Conservation (phyloP, 192 early-diverging fungal species). For the Rhizoclosmatium globosum region DNA sequence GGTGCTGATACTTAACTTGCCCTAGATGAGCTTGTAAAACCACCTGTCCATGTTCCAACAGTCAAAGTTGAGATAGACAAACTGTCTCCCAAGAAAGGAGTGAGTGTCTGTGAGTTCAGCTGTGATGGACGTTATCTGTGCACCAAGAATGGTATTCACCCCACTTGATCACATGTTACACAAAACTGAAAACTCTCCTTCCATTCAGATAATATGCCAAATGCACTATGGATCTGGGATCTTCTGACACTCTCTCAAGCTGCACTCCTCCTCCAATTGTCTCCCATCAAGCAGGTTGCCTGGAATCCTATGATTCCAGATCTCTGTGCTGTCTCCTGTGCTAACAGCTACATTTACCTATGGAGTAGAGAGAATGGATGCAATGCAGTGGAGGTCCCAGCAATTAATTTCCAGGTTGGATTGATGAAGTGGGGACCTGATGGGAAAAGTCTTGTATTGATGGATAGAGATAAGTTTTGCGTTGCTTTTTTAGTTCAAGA, state of each 20-base stretch:
- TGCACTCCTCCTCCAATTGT: conserved; percentile 67
- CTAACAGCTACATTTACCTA: conserved; percentile 66
- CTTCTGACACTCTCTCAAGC: conserved; percentile 51
- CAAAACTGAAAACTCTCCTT: no score
- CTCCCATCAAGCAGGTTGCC: conserved; percentile 58
- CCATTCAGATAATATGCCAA: conserved; percentile 76
- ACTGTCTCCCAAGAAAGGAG: conserved; percentile 73
- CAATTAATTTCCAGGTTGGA: conserved; percentile 69
- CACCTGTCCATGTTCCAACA: conserved; percentile 64
- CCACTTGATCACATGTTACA: background rate
- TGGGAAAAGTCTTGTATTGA: conserved; percentile 71
- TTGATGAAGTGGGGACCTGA: conserved; percentile 74
- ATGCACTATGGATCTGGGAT: conserved; percentile 80
- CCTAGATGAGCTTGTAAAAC: conserved; percentile 64
- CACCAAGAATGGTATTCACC: conserved; percentile 75
- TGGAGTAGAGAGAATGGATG: conserved; percentile 57
- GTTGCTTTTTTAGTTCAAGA: conserved; percentile 59
- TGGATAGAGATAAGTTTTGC: conserved; percentile 83
- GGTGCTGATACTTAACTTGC: background rate
- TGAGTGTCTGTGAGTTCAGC: conserved; percentile 74
- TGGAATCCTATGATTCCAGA: conserved; percentile 77
- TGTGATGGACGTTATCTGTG: conserved; percentile 64
- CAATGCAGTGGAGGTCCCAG: conserved; percentile 62
- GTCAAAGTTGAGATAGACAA: conserved; percentile 71
- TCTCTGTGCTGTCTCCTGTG: conserved; percentile 68